Evolutionary conservation across 495 filamentous ascomycete genomes (phyloP).

Genomic region (Mytilinidion resinicola): DNA sequence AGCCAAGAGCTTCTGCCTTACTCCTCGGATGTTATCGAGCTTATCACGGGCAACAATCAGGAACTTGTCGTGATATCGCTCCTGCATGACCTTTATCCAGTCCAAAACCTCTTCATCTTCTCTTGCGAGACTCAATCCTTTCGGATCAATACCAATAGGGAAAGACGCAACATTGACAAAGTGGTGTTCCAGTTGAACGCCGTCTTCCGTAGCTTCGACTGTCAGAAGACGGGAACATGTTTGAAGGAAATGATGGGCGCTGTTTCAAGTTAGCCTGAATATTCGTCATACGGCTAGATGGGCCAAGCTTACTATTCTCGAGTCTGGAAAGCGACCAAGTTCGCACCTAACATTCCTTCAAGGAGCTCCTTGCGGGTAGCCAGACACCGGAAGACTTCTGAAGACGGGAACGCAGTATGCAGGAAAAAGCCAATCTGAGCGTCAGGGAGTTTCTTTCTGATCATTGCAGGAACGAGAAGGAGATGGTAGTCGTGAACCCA

Average conservation of each 20-base stretch:
- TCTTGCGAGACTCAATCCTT: slow-evolving; percentile 65
- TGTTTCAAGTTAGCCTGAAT: too few relatives aligned
- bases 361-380: slow-evolving; percentile 77
- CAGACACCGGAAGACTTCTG: slow-evolving; percentile 87
- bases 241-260: slow-evolving; percentile 80
- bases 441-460: slow-evolving; percentile 76
- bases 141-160: slow-evolving; percentile 79
- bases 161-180: slow-evolving; percentile 77
- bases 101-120: slow-evolving; percentile 61
- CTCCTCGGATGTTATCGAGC: slow-evolving; percentile 83
- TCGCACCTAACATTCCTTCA: slow-evolving; percentile 84
- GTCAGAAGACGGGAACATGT: slow-evolving; percentile 83
- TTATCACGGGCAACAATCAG: slow-evolving; percentile 90
- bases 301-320: slow-evolving; percentile 55
- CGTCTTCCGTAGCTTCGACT: slow-evolving; percentile 80
- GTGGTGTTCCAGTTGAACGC: slow-evolving; percentile 83
- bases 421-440: slow-evolving; percentile 93
- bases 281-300: too few relatives aligned
- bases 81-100: slow-evolving; percentile 72
- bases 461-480: slow-evolving; percentile 83
- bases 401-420: slow-evolving; percentile 90
- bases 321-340: slow-evolving; percentile 87
- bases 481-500: slow-evolving; percentile 97
- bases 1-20: slow-evolving; percentile 83
- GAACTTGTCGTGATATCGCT: slow-evolving; percentile 75